Percentiles rank a stretch among this genome's conserved stretches.
Evolutionary conservation across 192 early-diverging fungal species (phyloP).

Genomic region (Umbelopsis isabellina): DNA sequence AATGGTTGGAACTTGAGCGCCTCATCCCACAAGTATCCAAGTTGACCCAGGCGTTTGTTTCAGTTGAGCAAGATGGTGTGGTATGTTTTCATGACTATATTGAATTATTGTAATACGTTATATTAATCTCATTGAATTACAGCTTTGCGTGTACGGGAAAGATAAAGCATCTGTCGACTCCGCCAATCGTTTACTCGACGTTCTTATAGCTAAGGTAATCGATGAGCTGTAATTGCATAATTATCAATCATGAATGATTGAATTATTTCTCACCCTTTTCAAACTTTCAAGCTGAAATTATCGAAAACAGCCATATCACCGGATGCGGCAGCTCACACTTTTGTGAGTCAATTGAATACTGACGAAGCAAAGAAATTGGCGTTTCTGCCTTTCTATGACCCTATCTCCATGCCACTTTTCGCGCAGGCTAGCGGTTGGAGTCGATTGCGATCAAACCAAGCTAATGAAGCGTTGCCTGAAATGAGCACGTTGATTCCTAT

Average conservation of each 20-base stretch:
- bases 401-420: background rate
- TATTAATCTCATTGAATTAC: background rate
- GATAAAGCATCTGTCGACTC: background rate
- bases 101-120: background rate
- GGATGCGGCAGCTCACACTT: background rate
- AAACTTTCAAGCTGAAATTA: background rate
- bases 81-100: background rate
- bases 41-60: background rate
- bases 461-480: background rate
- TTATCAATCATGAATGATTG: too few species aligned
- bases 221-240: background rate
- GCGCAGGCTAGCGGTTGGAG: background rate
- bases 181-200: background rate
- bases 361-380: background rate
- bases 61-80: background rate
- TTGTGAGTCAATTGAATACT: background rate
- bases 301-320: background rate
- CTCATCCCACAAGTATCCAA: background rate
- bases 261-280: background rate
- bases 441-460: background rate
- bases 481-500: too few species aligned
- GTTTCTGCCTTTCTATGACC: constrained; percentile 1
- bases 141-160: background rate
- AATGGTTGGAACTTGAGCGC: constrained; percentile 1
- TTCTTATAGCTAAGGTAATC: background rate